A percentile compares a stretch with the other conserved stretches of the same genome.
These are phyloP conservation scores for Dothideomycetes sp. DNA, from an alignment of 2,329 filamentous ascomycete species.

Conservation along the genomic window DNA sequence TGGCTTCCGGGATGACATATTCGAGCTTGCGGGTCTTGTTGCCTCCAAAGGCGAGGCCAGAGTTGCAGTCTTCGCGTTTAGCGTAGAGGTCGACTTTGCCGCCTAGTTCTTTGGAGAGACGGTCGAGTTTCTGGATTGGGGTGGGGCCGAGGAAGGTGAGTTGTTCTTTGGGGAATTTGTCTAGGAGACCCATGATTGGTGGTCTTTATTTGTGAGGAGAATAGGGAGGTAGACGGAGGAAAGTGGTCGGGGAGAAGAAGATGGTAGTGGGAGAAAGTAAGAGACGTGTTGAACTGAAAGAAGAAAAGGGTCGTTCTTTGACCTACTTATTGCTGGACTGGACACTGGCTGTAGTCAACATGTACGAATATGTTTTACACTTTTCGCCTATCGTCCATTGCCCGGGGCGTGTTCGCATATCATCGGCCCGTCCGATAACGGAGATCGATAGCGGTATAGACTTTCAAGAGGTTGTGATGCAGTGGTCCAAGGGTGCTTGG, in stretches of 20 bases:
- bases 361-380: no score
- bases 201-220: background rate
- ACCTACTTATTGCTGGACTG: no score
- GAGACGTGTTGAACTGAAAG: background rate
- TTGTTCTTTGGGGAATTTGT: conserved; percentile 40
- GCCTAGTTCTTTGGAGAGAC: conserved; percentile 51
- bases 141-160: conserved; percentile 55
- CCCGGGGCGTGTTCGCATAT: background rate
- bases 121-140: conserved; percentile 55
- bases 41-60: conserved; percentile 25
- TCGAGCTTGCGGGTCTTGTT: conserved; percentile 29
- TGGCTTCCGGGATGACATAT: conserved; percentile 25
- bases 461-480: no score
- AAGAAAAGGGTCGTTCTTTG: no score
- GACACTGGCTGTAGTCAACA: no score
- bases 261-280: background rate
- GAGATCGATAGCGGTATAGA: no score
- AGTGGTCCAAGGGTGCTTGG: no score
- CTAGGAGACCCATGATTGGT: conserved; percentile 6
- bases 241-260: background rate
- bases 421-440: background rate
- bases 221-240: background rate
- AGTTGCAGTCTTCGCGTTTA: conserved; percentile 55
- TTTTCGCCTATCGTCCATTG: background rate
- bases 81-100: conserved; percentile 54